Percentiles rank a stretch among this genome's conserved stretches.
Conservation (phyloP, 108 stramenopile genomes). For the Nitzschia sp. region DNA sequence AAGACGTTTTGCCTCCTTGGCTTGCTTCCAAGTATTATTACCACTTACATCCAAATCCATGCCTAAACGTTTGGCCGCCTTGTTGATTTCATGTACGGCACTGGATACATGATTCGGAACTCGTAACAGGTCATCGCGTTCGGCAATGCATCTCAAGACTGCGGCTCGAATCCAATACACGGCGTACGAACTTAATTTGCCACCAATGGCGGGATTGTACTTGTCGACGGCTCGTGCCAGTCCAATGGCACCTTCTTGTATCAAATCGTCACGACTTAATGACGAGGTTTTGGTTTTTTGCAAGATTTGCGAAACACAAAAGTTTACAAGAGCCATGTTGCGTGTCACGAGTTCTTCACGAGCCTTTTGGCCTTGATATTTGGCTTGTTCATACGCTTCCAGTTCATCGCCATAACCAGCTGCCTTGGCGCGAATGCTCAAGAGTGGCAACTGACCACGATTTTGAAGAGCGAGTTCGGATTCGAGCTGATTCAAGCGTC, state of each 20-base stretch:
- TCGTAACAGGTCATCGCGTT: constrained; percentile 73
- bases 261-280: constrained; percentile 75
- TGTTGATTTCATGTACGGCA: constrained; percentile 55
- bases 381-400: constrained; percentile 42
- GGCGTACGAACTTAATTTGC: constrained; percentile 90
- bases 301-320: constrained; percentile 57
- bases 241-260: constrained; percentile 93
- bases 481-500: constrained; percentile 44
- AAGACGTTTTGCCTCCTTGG: constrained; percentile 37
- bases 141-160: constrained; percentile 84
- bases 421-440: constrained; percentile 30
- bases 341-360: constrained; percentile 61
- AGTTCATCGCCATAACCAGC: constrained; percentile 53
- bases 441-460: constrained; percentile 8
- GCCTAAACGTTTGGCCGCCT: constrained; percentile 60
- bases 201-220: constrained; percentile 80
- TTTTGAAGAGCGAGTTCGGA: constrained; percentile 22
- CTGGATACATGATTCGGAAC: constrained; percentile 67
- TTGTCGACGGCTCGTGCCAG: constrained; percentile 87
- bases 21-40: constrained; percentile 34
- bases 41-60: constrained; percentile 37
- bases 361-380: constrained; percentile 50
- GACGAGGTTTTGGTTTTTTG: constrained; percentile 34
- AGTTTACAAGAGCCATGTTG: constrained; percentile 76
- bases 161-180: constrained; percentile 93